phyloP scores from a whole-genome alignment of 768 basidiomycete genomes.

The Suillus subalutaceus region DNA sequence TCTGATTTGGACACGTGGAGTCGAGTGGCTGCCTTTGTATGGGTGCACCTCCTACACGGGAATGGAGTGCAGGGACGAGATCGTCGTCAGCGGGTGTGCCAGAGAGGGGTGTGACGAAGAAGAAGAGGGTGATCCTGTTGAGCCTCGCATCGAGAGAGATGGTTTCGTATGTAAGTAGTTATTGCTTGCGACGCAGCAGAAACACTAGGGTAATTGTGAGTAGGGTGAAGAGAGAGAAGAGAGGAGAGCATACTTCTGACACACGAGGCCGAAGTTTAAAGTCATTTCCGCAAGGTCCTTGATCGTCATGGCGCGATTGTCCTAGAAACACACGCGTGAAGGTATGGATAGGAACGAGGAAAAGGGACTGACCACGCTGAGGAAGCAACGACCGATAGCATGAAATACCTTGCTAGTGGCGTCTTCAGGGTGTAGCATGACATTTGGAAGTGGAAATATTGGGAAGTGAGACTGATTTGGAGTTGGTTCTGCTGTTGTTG shows the following conservation, averaged over 20 bases:
- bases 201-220: slow-evolving; percentile 43
- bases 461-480: slow-evolving; percentile 29
- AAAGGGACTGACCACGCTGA: slow-evolving; percentile 64
- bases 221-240: slow-evolving; percentile 19
- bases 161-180: slow-evolving; percentile 79
- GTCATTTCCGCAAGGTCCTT: slow-evolving; percentile 81
- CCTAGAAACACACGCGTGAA: slow-evolving; percentile 39
- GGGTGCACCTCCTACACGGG: slow-evolving; percentile 69
- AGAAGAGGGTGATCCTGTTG: slow-evolving; percentile 77
- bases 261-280: slow-evolving; percentile 63
- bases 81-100: slow-evolving; percentile 76
- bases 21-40: slow-evolving; percentile 31
- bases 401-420: slow-evolving; percentile 71
- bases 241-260: slow-evolving; percentile 65
- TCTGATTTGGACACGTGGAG: slow-evolving; percentile 15
- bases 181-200: slow-evolving; percentile 83
- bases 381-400: slow-evolving; percentile 71
- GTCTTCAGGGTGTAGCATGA: slow-evolving; percentile 77
- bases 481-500: slow-evolving; percentile 23
- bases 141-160: slow-evolving; percentile 69
- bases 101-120: slow-evolving; percentile 68
- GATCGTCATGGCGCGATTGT: slow-evolving; percentile 85
- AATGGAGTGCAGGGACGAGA: slow-evolving; percentile 70
- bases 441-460: slow-evolving; percentile 60
- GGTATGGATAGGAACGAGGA: slow-evolving; percentile 16